Evolutionary conservation across 1,284 basidiomycete genomes (phyloP).

Genomic region (Lignosus rhinocerotis): DNA sequence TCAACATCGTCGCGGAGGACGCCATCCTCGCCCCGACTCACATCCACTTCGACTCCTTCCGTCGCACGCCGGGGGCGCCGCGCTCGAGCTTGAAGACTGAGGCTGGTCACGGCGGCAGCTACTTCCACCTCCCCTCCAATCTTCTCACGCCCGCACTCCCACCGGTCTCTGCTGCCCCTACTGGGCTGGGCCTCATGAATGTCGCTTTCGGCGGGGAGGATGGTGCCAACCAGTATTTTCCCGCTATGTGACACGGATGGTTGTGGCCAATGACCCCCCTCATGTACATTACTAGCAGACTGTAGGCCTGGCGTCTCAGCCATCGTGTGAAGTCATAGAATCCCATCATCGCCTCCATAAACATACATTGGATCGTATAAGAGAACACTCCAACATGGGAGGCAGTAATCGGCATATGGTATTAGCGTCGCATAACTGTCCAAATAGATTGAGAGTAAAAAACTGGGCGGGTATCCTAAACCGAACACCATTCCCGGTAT

Average conservation of each 20-base stretch:
- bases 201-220: conserved; percentile 1
- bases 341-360: background rate
- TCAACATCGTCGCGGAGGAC: too few species aligned
- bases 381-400: too few species aligned
- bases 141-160: background rate
- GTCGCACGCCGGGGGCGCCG: conserved; percentile 25
- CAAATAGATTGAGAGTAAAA: too few species aligned
- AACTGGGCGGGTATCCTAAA: too few species aligned
- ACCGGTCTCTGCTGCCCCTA: background rate
- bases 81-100: background rate
- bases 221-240: background rate
- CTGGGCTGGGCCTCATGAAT: conserved; percentile 14
- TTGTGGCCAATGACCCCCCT: background rate
- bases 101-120: conserved; percentile 3
- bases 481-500: too few species aligned
- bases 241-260: background rate
- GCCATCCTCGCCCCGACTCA: background rate
- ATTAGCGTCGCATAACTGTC: too few species aligned
- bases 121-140: conserved; percentile 15
- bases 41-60: background rate
- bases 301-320: background rate
- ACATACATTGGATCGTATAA: background rate
- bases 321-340: background rate
- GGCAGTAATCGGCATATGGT: too few species aligned
- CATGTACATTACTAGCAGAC: background rate